A percentile compares a stretch with the other conserved stretches of the same genome.
Evolutionary conservation across 805 yeast species (phyloP).

Genomic region (Candida odintsovae): DNA sequence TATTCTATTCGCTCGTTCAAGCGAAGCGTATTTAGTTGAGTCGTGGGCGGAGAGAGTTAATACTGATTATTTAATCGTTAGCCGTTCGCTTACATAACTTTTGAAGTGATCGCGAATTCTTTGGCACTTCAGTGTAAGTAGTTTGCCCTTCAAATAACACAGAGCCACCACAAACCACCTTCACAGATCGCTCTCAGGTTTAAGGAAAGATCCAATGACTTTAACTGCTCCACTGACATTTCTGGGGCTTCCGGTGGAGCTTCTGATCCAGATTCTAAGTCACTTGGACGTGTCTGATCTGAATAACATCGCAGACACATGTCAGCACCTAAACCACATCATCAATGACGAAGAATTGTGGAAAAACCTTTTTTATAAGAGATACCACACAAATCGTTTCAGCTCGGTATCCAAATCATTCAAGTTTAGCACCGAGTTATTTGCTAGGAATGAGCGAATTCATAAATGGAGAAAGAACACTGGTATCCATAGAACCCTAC

Average conservation of each 20-base stretch:
- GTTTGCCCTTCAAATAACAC: background rate
- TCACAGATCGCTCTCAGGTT: background rate
- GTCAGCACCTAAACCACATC: slow-evolving; percentile 23
- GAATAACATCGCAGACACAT: slow-evolving; percentile 26
- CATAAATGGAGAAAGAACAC: slow-evolving; percentile 16
- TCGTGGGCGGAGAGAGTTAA: slow-evolving; percentile 30
- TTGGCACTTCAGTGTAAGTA: background rate
- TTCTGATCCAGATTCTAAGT: slow-evolving; percentile 30
- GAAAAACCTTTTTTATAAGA: slow-evolving; percentile 32
- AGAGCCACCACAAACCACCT: too few species aligned
- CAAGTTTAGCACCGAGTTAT: slow-evolving; percentile 30
- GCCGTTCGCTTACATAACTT: background rate
- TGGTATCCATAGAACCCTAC: slow-evolving; percentile 8
- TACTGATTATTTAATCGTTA: background rate
- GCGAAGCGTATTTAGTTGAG: too few species aligned
- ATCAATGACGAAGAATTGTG: slow-evolving; percentile 37
- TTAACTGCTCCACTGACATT: slow-evolving; percentile 1
- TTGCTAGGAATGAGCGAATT: slow-evolving; percentile 22
- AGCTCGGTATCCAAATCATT: slow-evolving; percentile 32
- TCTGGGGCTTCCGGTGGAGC: slow-evolving; percentile 29
- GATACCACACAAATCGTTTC: slow-evolving; percentile 25
- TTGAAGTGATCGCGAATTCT: background rate
- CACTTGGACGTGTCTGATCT: slow-evolving; percentile 32
- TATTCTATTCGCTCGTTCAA: too few species aligned
- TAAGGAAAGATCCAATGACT: background rate